Conservation (phyloP, 1,139 yeast species). For the Candida anutae region DNA sequence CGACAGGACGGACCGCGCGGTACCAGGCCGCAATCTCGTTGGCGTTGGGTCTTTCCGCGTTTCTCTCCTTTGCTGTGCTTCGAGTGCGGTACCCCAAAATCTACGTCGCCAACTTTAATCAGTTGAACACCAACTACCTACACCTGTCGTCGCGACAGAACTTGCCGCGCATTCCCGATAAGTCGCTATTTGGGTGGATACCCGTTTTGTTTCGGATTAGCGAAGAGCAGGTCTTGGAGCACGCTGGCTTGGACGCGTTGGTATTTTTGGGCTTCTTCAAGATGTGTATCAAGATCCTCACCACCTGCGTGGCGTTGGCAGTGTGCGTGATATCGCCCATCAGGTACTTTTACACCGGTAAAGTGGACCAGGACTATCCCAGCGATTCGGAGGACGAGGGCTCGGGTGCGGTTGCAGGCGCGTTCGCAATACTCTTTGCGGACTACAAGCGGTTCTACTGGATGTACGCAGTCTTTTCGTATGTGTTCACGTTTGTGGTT, state of each 20-base stretch:
- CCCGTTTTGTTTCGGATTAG: conserved; percentile 53
- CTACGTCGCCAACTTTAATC: conserved; percentile 52
- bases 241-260: conserved; percentile 91
- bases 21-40: conserved; percentile 57
- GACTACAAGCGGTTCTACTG: conserved; percentile 14
- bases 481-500: conserved; percentile 68
- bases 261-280: conserved; percentile 77
- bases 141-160: conserved; percentile 37
- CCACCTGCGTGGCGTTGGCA: conserved; percentile 55
- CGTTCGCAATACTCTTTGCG: conserved; percentile 2
- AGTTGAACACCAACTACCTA: conserved; percentile 32
- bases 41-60: conserved; percentile 56
- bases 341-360: conserved; percentile 62
- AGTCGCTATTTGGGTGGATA: conserved; percentile 73
- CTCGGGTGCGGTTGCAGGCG: neutral
- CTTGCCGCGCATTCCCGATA: conserved; percentile 28
- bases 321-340: conserved; percentile 65
- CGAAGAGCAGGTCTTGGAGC: conserved; percentile 74
- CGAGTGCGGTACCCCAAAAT: conserved; percentile 63
- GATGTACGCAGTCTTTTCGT: conserved; percentile 79
- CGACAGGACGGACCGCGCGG: conserved; percentile 29
- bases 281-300: conserved; percentile 60
- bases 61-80: conserved; percentile 55
- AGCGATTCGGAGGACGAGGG: conserved; percentile 33
- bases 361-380: conserved; percentile 44